Base-by-base conservation (phyloP, 2,329 filamentous ascomycete genomes). In the Penicillium hesseltinei region DNA sequence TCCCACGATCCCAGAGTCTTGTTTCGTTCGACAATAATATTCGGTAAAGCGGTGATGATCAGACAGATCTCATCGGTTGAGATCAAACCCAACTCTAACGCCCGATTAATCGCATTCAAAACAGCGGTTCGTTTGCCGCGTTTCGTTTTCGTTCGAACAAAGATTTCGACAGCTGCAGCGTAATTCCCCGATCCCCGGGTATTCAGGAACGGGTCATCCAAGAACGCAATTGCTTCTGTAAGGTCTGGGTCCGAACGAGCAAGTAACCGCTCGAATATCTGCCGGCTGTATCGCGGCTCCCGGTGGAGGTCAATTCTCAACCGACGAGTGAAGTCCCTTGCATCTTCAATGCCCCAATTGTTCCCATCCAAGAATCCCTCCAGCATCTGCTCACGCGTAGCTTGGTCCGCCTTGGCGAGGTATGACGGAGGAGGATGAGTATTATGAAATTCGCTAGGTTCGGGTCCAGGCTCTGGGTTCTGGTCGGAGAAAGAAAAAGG, bases 161-260 rank as follows among this genome's bases (percentile, higher is more conserved):
- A 65, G 51, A 69, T 47, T 25, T 72, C 54, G 17, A 76, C 63
- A 10, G 69, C 61, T 5, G 60, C 57, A 15, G 68, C 47, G 49
- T 74, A 76, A 58, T 77, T 77, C 1, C 69, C 67, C 6, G 75
- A 69, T 7, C 71, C 71, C 9, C 60, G 61, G 8, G 69, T 65
- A 54, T 77, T 77, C 36, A 77, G 49, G 17, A 62, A 68, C 0
- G 71, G 67, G 51, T 77, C 74, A 45, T 71, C 66, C 40, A 77
- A 48, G 46, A 77, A 77, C 9, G 57, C 45, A 23, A 71, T 47
- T 2, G 70, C 58, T 40, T 75, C 69, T 35, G 48, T 56, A 49
- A 60, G 55, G 38, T 59, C 54, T 42, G 44, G 51, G 31, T 25
- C 38, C 27, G 44, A 65, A 15, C 47, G 62, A 33, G 60, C 50